Evolutionary conservation across 2,329 filamentous ascomycete species (phyloP).

Genomic region (Apiospora arundinis): DNA sequence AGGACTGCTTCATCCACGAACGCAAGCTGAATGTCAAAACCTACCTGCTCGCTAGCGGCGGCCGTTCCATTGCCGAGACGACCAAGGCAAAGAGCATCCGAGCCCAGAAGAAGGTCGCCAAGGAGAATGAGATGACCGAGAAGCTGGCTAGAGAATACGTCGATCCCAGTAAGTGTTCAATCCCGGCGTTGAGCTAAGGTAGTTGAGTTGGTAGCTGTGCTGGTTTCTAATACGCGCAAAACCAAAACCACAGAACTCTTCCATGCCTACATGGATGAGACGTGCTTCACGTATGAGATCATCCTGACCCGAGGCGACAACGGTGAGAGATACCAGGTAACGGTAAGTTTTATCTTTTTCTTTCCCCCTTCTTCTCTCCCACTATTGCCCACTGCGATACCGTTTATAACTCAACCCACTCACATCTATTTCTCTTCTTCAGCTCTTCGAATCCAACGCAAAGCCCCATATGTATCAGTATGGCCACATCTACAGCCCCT

Average conservation of each 20-base stretch:
- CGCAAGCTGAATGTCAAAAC: conserved; percentile 41
- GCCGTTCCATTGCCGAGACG: background rate
- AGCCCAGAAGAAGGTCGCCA: background rate
- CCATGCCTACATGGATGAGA: conserved; percentile 68
- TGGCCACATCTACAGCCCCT: conserved; percentile 57
- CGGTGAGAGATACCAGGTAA: conserved; percentile 65
- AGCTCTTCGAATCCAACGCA: conserved; percentile 73
- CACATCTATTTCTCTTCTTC: background rate
- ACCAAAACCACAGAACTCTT: conserved; percentile 55
- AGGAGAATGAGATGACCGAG: background rate
- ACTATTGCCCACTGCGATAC: background rate
- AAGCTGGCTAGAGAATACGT: background rate
- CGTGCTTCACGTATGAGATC: conserved; percentile 69
- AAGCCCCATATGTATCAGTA: conserved; percentile 67
- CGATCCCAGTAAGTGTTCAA: background rate
- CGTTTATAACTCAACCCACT: no score
- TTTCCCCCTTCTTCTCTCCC: background rate
- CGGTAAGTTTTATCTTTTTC: conserved; percentile 51
- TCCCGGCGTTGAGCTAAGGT: no score
- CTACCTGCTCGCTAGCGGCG: conserved; percentile 49
- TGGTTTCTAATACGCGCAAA: no score
- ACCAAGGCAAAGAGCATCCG: background rate
- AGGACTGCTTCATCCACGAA: conserved; percentile 47
- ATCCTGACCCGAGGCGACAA: conserved; percentile 61
- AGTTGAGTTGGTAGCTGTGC: no score